phyloP scores from a whole-genome alignment of 2,329 filamentous ascomycete species.

The Botrytis elliptica region DNA sequence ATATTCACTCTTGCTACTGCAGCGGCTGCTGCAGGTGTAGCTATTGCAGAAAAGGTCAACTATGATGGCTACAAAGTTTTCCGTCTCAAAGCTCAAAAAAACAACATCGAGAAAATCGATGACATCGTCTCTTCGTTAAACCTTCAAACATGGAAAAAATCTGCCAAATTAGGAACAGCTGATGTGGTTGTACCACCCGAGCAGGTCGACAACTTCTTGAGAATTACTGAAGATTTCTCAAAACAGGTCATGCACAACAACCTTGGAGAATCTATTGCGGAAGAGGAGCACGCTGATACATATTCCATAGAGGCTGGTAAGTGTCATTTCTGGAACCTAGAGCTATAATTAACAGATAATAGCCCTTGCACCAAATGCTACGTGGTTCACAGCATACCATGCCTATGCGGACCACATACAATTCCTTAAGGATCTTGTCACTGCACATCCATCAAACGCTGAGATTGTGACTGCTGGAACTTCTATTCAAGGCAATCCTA shows the following conservation, averaged over 20 bases:
- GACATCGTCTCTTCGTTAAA: conserved; percentile 40
- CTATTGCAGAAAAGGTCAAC: conserved; percentile 31
- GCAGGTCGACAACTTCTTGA: conserved; percentile 42
- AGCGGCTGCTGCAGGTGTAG: not conserved
- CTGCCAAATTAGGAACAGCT: conserved; percentile 35
- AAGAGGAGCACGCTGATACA: conserved; percentile 36
- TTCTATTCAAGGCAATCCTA: conserved; percentile 47
- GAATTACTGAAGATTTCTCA: conserved; percentile 38
- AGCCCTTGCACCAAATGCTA: conserved; percentile 37
- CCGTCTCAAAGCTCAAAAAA: conserved; percentile 39
- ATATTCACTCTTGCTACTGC: conserved; percentile 4
- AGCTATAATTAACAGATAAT: conserved; percentile 20
- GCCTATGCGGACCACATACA: conserved; percentile 51
- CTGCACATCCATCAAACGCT: conserved; percentile 47
- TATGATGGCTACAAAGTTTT: conserved; percentile 46
- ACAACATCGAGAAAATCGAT: conserved; percentile 39
- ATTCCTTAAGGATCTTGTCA: conserved; percentile 49
- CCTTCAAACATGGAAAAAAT: conserved; percentile 42
- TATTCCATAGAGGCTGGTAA: conserved; percentile 13
- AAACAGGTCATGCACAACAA: conserved; percentile 45
- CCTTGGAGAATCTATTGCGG: conserved; percentile 45
- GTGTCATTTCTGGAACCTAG: conserved; percentile 21
- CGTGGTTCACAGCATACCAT: conserved; percentile 56
- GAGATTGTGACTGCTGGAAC: conserved; percentile 51
- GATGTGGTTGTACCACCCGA: conserved; percentile 46